Percentiles rank a stretch among this genome's conserved stretches.
phyloP scores from a whole-genome alignment of 192 early-diverging fungal species.

The Backusella macrospora region DNA sequence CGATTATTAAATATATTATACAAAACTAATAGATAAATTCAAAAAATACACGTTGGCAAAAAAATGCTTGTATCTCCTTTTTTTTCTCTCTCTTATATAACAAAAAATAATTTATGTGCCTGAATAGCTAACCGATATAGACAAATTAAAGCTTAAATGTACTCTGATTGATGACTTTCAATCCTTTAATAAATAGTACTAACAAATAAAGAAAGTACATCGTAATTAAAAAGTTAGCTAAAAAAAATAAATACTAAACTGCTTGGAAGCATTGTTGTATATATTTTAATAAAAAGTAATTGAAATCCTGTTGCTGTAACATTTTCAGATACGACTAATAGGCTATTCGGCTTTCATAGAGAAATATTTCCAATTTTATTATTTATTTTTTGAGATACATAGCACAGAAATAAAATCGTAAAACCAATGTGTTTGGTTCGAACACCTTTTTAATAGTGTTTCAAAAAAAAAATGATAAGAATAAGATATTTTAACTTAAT shows the following conservation, averaged over 20 bases:
- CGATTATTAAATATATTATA: not conserved
- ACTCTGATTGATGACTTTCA: constrained; percentile 5
- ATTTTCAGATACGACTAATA: not conserved
- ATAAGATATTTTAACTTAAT: constrained; percentile 14
- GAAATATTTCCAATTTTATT: not conserved
- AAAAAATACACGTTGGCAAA: not conserved
- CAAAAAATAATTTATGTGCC: not conserved
- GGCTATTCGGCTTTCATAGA: not conserved
- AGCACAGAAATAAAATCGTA: not conserved
- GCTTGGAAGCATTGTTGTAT: not conserved
- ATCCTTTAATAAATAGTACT: not conserved
- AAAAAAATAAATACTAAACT: not conserved
- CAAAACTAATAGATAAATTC: not conserved
- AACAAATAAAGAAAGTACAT: constrained; percentile 5
- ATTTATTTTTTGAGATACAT: not conserved
- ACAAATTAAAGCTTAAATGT: constrained; percentile 10
- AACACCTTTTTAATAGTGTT: not conserved
- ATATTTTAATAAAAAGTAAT: not conserved
- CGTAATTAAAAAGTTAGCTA: not conserved
- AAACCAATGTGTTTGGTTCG: not conserved
- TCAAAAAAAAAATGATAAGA: constrained; percentile 6
- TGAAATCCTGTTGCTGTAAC: not conserved
- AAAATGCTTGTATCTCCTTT: not conserved
- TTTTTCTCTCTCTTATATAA: not conserved
- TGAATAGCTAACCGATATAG: not conserved